Percentiles rank a stretch among this genome's conserved stretches.
Evolutionary conservation across 73 alveolate species (phyloP).

Genomic region (Tetrahymena elliotti): DNA sequence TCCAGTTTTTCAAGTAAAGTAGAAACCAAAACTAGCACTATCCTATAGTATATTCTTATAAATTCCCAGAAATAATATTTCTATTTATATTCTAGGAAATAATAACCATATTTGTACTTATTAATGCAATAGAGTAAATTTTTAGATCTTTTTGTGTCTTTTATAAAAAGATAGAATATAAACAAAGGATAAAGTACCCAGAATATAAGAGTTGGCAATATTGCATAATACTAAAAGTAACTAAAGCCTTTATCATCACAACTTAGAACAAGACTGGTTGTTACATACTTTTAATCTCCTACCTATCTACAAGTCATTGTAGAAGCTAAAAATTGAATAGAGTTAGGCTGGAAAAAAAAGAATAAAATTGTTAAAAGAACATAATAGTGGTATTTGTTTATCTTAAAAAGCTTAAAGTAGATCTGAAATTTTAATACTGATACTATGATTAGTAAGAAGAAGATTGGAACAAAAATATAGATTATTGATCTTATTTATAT

Average conservation of each 20-base stretch:
- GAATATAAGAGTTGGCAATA: neutral
- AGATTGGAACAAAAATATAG: neutral
- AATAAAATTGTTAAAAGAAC: neutral
- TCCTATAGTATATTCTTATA: neutral
- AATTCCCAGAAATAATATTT: neutral
- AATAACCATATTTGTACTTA: neutral
- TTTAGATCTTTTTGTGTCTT: neutral
- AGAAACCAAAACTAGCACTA: neutral
- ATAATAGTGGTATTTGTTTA: neutral
- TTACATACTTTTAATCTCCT: neutral
- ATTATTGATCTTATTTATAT: neutral
- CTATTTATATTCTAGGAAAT: neutral
- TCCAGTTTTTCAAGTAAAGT: neutral
- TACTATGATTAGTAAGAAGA: neutral
- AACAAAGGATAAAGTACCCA: neutral
- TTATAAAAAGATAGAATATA: neutral
- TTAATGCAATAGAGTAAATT: neutral
- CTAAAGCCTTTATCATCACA: neutral
- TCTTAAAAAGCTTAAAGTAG: neutral
- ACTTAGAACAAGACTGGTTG: neutral
- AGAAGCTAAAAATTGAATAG: neutral
- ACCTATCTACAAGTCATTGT: neutral
- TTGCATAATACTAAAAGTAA: neutral
- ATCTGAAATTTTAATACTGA: neutral
- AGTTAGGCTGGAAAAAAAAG: neutral